These are phyloP conservation scores for Marvania coccoides DNA, from an alignment of 139 green algal species.

Conservation along the genomic window DNA sequence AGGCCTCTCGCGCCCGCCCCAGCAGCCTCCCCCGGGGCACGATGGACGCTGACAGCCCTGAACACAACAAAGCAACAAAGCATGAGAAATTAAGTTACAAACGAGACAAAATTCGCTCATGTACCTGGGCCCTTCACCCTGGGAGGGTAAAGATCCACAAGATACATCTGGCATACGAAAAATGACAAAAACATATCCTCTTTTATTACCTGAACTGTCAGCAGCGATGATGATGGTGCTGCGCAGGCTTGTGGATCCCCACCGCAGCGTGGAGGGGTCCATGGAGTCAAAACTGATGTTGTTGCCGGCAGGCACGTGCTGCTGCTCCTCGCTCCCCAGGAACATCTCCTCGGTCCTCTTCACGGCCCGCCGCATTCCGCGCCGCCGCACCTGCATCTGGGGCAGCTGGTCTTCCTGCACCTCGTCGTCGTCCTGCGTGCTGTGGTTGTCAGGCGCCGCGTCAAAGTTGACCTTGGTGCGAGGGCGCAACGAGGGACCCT, in stretches of 20 bases:
- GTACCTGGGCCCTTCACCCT: too few relatives aligned
- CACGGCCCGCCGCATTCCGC: not conserved
- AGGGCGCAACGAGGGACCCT: not conserved
- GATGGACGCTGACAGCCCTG: too few relatives aligned
- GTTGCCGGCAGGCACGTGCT: not conserved
- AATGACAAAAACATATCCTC: too few relatives aligned
- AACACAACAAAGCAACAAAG: too few relatives aligned
- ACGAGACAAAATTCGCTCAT: too few relatives aligned
- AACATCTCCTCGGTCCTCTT: not conserved
- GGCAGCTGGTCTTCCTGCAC: not conserved
- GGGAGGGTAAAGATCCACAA: too few relatives aligned
- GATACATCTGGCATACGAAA: too few relatives aligned
- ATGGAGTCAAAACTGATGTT: not conserved
- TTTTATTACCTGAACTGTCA: not conserved
- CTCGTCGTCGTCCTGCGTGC: not conserved
- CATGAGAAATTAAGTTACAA: too few relatives aligned
- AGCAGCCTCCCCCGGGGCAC: too few relatives aligned
- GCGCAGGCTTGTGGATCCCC: constrained; percentile 9
- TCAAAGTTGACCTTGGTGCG: not conserved
- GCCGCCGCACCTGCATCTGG: not conserved
- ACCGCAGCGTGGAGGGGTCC: constrained; percentile 11
- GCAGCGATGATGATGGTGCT: not conserved
- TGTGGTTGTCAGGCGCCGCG: not conserved
- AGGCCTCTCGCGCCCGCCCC: not conserved
- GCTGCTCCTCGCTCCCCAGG: not conserved